A percentile compares a stretch with the other conserved stretches of the same genome.
These are phyloP conservation scores for Clarireedia homoeocarpa DNA, from an alignment of 2,329 filamentous ascomycete species.

Conservation along the genomic window DNA sequence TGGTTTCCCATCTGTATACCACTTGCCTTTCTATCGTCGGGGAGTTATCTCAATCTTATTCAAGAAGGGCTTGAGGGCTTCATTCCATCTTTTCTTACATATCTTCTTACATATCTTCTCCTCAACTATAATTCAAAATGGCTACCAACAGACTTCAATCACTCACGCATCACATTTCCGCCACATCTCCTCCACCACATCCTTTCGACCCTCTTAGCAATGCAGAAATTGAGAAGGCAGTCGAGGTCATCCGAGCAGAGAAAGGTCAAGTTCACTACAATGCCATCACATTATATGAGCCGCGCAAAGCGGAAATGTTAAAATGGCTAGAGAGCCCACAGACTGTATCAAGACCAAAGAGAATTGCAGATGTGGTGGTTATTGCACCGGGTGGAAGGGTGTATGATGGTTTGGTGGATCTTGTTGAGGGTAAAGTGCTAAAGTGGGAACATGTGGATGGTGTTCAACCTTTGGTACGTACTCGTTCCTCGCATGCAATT, in stretches of 20 bases:
- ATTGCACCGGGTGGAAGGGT: constrained; percentile 73
- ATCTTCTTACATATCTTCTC: background rate
- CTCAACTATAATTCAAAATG: constrained; percentile 1
- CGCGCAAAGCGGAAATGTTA: constrained; percentile 76
- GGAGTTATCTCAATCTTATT: background rate
- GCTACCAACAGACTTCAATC: constrained; percentile 50
- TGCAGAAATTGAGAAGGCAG: constrained; percentile 65
- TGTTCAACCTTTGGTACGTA: constrained; percentile 68
- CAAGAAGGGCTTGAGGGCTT: background rate
- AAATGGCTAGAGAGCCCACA: constrained; percentile 65
- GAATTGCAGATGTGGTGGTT: constrained; percentile 75
- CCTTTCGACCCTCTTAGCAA: constrained; percentile 71
- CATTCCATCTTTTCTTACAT: background rate
- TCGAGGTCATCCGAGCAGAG: constrained; percentile 59
- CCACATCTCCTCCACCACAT: constrained; percentile 47
- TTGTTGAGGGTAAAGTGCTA: constrained; percentile 57
- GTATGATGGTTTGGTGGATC: constrained; percentile 73
- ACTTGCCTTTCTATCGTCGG: background rate
- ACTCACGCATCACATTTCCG: constrained; percentile 53
- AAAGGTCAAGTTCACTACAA: constrained; percentile 75
- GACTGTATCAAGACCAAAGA: constrained; percentile 51
- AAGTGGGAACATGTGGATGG: constrained; percentile 70
- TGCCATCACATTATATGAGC: constrained; percentile 76
- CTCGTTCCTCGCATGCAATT: background rate
- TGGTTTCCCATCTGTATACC: constrained; percentile 3